Evolutionary conservation across 345 rosid species (phyloP), one percentile per base, ranked within the genome.

Genomic region (Pugionium cornutum): DNA sequence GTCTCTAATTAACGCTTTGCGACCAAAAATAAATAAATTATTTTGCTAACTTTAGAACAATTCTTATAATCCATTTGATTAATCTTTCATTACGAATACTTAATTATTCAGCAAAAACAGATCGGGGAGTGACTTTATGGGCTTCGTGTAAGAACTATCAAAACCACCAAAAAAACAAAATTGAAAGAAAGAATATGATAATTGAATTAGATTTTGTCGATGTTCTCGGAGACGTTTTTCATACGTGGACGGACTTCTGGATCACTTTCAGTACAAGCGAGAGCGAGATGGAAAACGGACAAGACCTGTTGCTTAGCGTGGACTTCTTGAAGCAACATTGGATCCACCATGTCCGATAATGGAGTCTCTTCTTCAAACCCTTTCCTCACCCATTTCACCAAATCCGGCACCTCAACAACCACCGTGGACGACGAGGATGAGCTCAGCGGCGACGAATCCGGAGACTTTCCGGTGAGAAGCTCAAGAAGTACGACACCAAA

Each of bases 281-380:
- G 78, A 7, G 99, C 99, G 26, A 94, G 82, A 41, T 94, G 95
- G 27, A 94, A 91, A 27, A 76, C 91, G 0, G 97, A 92, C 9
- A 91, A 53, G 9, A 94, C 97, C 68, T 91, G 95, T 67, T 91
- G 89, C 71, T 91, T 90, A 27, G 91, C 97, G 2, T 91, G 96
- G 59, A 88, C 91, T 84, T 95, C 99, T 68, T 87, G 95, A 1
- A 94, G 79, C 81, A 95, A 73, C 74, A 75, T 43, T 0, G 92
- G 92, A 65, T 91, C 99, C 4, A 95, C 97, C 97, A 90, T 87
- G 7, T 91, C 94, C 9, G 97, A 87, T 31, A 95, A 77, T 0
- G 92, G 89, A 34, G 81, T 79, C 75, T 88, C 96, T 59, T 87
- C 92, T 53, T 85, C 91, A 40, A 95, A 95, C 6, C 99, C 99